Base-by-base conservation (phyloP, 768 basidiomycete species). In the Kwoniella sp. region DNA sequence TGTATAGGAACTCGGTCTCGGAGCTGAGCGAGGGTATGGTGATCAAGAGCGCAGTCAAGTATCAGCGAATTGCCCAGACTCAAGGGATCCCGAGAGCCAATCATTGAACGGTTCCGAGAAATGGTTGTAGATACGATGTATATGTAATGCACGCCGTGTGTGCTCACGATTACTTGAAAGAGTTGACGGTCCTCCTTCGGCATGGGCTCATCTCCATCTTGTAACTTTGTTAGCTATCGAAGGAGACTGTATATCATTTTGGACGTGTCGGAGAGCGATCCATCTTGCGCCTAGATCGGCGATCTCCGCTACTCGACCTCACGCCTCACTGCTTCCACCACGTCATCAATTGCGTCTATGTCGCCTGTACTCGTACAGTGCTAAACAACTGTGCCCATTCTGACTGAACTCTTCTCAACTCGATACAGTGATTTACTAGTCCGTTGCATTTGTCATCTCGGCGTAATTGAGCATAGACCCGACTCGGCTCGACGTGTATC, bases 11-110 rank as follows among this genome's bases (percentile, higher is more conserved):
- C 8, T 60, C 69, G 17, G 78, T 77, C 24, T 68, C 70, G 0
- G 70, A 79, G 56, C 58, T 79, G 17, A 73, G 68, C 37, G 78
- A 79, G 58, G 78, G 78, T 17, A 78, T 78, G 77, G 78, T 79
- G 3, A 53, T 79, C 27, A 70, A 78, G 47, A 52, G 57, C 1
- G 77, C 78, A 17, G 71, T 76, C 58, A 74, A 79, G 65, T 79
- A 66, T 53, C 78, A 79, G 62, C 54, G 68, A 33, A 64, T 79
- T 24, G 78, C 78, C 17, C 76, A 77, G 72, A 70, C 63, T 1
- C 57, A 62, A 44, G 74, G 71, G 25, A 64, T 68, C 19, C 68
- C 70, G 3, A 69, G 76, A 58, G 63, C 63, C 63, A 77, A 77
- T 49, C 76, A 77, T 62, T 77, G 64, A 55, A 17, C 30, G 30